Evolutionary conservation across 139 green algal genomes (phyloP).

Genomic region (Micromonas commoda): DNA sequence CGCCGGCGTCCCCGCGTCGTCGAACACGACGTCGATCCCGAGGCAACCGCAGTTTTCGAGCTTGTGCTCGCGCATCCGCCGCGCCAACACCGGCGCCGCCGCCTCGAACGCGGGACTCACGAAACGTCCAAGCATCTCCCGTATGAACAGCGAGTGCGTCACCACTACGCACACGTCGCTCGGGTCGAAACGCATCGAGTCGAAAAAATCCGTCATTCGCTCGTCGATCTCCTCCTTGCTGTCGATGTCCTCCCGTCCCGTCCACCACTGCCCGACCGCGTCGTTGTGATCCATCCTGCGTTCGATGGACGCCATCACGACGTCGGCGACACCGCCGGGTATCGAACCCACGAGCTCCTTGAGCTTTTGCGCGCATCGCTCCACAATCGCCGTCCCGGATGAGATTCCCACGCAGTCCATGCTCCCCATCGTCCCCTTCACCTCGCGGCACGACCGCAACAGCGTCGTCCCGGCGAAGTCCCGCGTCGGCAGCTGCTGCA

Average conservation of each 20-base stretch:
- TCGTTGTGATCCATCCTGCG: neutral
- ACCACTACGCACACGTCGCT: neutral
- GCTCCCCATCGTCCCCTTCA: no score
- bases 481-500: neutral
- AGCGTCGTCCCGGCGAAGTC: neutral
- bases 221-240: neutral
- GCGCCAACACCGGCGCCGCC: neutral
- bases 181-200: conserved; percentile 6
- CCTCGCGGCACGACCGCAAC: neutral
- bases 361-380: neutral
- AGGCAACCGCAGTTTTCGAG: conserved; percentile 11
- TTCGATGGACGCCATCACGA: neutral
- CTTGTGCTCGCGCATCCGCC: neutral
- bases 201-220: conserved; percentile 3
- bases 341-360: neutral
- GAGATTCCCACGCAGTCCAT: no score
- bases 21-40: conserved; percentile 2
- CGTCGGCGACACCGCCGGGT: neutral
- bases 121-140: neutral
- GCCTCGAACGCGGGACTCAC: neutral
- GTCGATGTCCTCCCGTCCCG: neutral
- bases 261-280: conserved; percentile 19
- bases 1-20: neutral
- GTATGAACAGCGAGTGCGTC: neutral
- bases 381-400: neutral